phyloP scores from a whole-genome alignment of 2,329 filamentous ascomycete genomes.

The Exophiala sp. region DNA sequence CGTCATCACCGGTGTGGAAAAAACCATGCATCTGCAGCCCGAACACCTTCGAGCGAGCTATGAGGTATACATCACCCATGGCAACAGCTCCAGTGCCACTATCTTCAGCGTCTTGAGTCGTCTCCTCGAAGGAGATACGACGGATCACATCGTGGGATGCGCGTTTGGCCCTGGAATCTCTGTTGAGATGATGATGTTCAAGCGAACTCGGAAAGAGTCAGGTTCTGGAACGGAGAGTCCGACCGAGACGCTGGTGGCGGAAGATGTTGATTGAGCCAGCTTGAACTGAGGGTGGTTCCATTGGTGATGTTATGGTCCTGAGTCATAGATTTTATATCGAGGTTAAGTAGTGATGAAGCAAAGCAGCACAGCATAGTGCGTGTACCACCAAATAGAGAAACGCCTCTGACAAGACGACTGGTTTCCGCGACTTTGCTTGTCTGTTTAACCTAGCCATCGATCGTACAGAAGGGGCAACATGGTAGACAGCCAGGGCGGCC shows the following conservation, averaged over 20 bases:
- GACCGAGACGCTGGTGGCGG: conserved; percentile 25
- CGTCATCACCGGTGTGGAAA: conserved; percentile 59
- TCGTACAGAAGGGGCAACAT: conserved; percentile 33
- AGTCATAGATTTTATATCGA: conserved; percentile 2
- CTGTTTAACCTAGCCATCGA: conserved; percentile 25
- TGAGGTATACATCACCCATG: conserved; percentile 61
- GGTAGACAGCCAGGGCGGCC: conserved; percentile 35
- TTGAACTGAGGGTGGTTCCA: too few relatives aligned
- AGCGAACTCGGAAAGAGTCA: conserved; percentile 12
- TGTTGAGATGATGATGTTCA: conserved; percentile 63
- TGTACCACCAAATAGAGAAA: conserved; percentile 27
- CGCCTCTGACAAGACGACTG: conserved; percentile 22
- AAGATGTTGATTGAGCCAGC: conserved; percentile 25
- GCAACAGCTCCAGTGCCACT: conserved; percentile 63
- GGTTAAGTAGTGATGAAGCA: conserved; percentile 15
- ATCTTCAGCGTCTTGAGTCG: conserved; percentile 62
- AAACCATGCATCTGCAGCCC: conserved; percentile 49
- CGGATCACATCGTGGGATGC: conserved; percentile 55
- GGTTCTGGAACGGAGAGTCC: conserved; percentile 25
- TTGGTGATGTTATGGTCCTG: background rate
- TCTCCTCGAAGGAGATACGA: conserved; percentile 44
- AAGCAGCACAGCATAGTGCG: conserved; percentile 15
- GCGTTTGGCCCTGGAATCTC: conserved; percentile 65
- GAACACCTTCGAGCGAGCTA: conserved; percentile 66
- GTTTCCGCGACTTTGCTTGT: conserved; percentile 12